These are phyloP conservation scores for Penstemon barbatus DNA, from an alignment of 257 asterid species.

Conservation along the genomic window DNA sequence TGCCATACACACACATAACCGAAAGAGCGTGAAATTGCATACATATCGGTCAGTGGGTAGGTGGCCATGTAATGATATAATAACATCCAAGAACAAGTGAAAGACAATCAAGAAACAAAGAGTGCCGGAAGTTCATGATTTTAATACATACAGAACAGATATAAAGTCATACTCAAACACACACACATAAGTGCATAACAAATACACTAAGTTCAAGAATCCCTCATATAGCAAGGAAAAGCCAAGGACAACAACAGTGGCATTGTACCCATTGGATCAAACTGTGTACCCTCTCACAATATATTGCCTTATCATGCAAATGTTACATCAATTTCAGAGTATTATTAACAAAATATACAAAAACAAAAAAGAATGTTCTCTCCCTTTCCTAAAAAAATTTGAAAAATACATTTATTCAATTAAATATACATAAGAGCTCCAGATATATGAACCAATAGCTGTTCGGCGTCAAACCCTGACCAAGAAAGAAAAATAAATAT, in stretches of 20 bases:
- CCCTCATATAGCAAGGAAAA: constrained; percentile 28
- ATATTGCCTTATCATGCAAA: constrained; percentile 33
- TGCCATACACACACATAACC: neutral
- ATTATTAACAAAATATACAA: constrained; percentile 18
- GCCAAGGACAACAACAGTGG: constrained; percentile 29
- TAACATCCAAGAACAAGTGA: constrained; percentile 26
- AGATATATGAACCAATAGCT: constrained; percentile 55
- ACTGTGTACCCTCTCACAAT: constrained; percentile 34
- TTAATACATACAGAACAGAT: constrained; percentile 21
- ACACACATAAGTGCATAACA: constrained; percentile 24
- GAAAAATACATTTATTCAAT: constrained; percentile 37
- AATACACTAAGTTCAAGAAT: constrained; percentile 25
- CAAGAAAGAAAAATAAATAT: constrained; percentile 34
- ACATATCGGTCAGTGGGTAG: constrained; percentile 27
- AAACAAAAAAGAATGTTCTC: constrained; percentile 34
- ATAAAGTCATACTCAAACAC: constrained; percentile 32
- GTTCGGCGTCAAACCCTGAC: constrained; percentile 64
- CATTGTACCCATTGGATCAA: constrained; percentile 39
- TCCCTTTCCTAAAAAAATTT: constrained; percentile 26
- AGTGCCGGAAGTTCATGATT: constrained; percentile 16
- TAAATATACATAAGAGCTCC: constrained; percentile 49
- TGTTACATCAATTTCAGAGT: constrained; percentile 37
- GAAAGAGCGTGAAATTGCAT: constrained; percentile 30
- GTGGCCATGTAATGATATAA: constrained; percentile 20
- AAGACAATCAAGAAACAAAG: constrained; percentile 26